These are phyloP conservation scores for Vitis cinerea DNA, from an alignment of 164 flowering plant genomes.

Conservation along the genomic window DNA sequence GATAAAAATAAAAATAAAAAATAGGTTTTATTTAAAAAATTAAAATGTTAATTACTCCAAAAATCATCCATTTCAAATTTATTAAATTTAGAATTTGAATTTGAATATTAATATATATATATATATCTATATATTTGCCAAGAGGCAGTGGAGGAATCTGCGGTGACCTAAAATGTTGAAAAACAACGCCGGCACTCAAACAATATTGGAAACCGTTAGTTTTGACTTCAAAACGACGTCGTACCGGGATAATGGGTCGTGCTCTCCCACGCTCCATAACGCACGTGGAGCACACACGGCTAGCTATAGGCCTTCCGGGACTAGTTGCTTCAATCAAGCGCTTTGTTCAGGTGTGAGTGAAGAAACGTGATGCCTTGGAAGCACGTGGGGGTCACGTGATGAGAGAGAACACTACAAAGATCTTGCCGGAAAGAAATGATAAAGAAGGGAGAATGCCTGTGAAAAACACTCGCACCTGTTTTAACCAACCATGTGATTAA, in stretches of 20 bases:
- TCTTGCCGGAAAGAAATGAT: slow-evolving; percentile 3
- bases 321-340: background rate
- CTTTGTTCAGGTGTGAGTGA: background rate
- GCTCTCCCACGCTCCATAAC: background rate
- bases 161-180: too few relatives aligned
- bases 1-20: too few relatives aligned
- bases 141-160: too few relatives aligned
- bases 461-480: too few relatives aligned
- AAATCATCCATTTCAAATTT: too few relatives aligned
- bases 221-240: background rate
- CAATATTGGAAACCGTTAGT: slow-evolving; percentile 4
- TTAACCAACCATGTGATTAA: too few relatives aligned
- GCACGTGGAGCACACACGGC: background rate
- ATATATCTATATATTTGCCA: too few relatives aligned
- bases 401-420: slow-evolving; percentile 4
- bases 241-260: background rate
- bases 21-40: too few relatives aligned
- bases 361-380: background rate
- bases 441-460: background rate
- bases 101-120: too few relatives aligned
- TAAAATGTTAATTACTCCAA: too few relatives aligned
- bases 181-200: background rate
- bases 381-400: slow-evolving; percentile 17
- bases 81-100: too few relatives aligned
- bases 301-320: too few relatives aligned